Evolutionary conservation across 2,329 filamentous ascomycete genomes (phyloP).

Genomic region (Calonectria henricotiae): DNA sequence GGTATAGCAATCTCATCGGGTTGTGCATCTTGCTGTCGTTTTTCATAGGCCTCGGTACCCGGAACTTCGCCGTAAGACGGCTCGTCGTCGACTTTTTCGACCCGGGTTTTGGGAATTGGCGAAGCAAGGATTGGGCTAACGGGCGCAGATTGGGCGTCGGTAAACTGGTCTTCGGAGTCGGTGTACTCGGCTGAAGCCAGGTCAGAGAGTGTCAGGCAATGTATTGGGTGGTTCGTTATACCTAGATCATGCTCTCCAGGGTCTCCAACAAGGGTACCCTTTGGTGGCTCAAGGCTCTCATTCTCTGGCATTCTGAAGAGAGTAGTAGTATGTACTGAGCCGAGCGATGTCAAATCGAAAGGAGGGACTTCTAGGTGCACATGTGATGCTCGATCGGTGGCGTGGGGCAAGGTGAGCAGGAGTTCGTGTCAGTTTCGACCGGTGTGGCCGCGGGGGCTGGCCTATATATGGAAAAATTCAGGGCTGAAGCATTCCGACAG

Average conservation of each 20-base stretch:
- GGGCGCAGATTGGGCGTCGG: conserved; percentile 74
- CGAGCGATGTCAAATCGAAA: conserved; percentile 25
- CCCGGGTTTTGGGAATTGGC: conserved; percentile 72
- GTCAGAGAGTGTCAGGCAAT: conserved; percentile 48
- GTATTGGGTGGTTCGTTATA: conserved; percentile 52
- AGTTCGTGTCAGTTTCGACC: conserved; percentile 36
- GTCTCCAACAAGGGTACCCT: conserved; percentile 62
- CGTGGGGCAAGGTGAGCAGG: conserved; percentile 43
- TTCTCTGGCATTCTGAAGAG: conserved; percentile 52
- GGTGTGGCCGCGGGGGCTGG: conserved; percentile 26
- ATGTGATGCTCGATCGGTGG: conserved; percentile 46
- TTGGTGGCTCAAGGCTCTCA: conserved; percentile 56
- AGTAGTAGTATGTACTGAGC: conserved; percentile 30
- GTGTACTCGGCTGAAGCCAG: conserved; percentile 65
- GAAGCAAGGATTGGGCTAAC: conserved; percentile 63
- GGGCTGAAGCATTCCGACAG: conserved; percentile 24
- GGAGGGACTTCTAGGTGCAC: conserved; percentile 35
- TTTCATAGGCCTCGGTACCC: conserved; percentile 72
- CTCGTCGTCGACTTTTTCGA: conserved; percentile 72
- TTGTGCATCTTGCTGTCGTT: conserved; percentile 71
- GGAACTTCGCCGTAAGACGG: conserved; percentile 74
- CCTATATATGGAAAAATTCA: conserved; percentile 32
- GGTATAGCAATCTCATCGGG: conserved; percentile 74
- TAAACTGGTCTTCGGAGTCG: conserved; percentile 81
- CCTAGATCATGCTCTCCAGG: conserved; percentile 75